Conservation (phyloP, 2,329 filamentous ascomycete species). For the Penicillium expansum region DNA sequence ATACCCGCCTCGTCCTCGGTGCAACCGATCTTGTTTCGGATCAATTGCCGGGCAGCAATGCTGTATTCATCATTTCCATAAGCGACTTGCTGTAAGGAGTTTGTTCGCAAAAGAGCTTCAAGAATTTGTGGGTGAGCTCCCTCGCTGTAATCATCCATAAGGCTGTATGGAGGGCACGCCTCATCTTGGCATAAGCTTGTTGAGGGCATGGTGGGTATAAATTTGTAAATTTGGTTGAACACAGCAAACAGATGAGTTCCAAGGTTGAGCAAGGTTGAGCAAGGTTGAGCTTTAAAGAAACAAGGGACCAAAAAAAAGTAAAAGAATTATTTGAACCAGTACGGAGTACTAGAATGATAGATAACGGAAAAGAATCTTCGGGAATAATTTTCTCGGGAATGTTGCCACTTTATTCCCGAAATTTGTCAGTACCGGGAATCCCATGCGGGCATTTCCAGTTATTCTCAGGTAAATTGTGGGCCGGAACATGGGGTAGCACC, state of each 20-base stretch:
- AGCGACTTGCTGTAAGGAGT: constrained; percentile 47
- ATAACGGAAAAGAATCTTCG: constrained; percentile 19
- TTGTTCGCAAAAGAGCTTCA: constrained; percentile 47
- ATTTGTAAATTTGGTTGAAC: not conserved
- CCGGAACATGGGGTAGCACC: constrained; percentile 6
- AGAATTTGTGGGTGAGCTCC: constrained; percentile 52
- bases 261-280: not conserved
- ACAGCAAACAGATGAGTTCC: not conserved
- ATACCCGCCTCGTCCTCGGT: constrained; percentile 45
- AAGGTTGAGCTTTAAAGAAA: not conserved
- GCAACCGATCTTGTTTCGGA: constrained; percentile 35
- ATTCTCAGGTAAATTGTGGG: constrained; percentile 23
- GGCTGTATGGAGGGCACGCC: constrained; percentile 41
- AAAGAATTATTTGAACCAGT: constrained; percentile 15
- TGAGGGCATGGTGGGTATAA: constrained; percentile 21
- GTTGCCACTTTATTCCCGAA: constrained; percentile 23
- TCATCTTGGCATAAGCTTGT: constrained; percentile 28
- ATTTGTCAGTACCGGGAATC: constrained; percentile 14
- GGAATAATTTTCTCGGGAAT: constrained; percentile 26
- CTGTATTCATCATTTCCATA: constrained; percentile 51
- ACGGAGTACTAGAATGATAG: constrained; percentile 22
- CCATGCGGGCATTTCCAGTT: constrained; percentile 13
- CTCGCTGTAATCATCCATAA: constrained; percentile 54
- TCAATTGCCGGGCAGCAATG: constrained; percentile 43
- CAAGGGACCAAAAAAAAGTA: not conserved